Conservation (phyloP, 306 rosid species). For the Alnus rubra region DNA sequence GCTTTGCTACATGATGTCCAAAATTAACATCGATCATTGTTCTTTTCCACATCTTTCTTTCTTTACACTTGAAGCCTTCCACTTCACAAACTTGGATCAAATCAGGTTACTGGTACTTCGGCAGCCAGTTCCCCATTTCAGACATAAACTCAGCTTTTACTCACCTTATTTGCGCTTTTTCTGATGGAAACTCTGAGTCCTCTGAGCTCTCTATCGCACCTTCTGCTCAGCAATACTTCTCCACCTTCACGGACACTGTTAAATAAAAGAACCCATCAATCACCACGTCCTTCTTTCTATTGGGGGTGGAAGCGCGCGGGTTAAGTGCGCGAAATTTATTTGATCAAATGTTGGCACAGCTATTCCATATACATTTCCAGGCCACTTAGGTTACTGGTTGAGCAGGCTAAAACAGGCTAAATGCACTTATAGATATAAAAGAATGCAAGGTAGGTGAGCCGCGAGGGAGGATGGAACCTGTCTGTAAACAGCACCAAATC, state of each 20-base stretch:
- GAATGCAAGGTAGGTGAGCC: conserved; percentile 26
- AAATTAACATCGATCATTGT: neutral
- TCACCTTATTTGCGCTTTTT: conserved; percentile 38
- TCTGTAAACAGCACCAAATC: conserved; percentile 99
- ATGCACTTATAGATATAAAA: conserved; percentile 23
- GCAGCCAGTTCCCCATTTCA: conserved; percentile 3
- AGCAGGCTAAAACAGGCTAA: conserved; percentile 12
- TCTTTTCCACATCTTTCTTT: neutral
- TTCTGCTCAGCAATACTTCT: too few relatives aligned
- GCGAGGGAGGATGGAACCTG: conserved; percentile 45
- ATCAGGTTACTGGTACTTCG: conserved; percentile 33
- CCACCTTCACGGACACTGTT: too few relatives aligned
- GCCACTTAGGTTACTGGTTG: conserved; percentile 24
- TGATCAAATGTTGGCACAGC: conserved; percentile 8
- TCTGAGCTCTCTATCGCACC: conserved; percentile 16
- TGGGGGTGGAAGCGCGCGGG: too few relatives aligned
- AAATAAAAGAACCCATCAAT: too few relatives aligned
- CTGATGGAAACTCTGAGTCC: conserved; percentile 31
- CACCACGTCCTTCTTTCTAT: too few relatives aligned
- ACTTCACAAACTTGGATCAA: conserved; percentile 35
- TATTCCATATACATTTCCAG: conserved; percentile 20
- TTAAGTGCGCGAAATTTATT: too few relatives aligned
- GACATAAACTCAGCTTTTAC: conserved; percentile 35
- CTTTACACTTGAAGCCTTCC: conserved; percentile 3
- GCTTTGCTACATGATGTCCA: neutral